Conservation (phyloP, 441 rosid species). For the Pelargonium citronellum region DNA sequence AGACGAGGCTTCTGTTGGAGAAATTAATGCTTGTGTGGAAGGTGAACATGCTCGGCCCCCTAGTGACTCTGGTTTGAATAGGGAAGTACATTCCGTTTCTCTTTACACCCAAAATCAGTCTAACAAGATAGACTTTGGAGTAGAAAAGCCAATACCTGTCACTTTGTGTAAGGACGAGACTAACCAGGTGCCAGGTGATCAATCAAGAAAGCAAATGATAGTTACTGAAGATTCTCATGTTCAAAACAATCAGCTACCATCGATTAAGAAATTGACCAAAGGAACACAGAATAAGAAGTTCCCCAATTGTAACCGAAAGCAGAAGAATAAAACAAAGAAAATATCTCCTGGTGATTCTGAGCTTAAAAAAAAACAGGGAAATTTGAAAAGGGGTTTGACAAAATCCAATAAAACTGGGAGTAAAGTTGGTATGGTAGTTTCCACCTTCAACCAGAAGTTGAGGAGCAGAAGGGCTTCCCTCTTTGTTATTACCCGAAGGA, state of each 20-base stretch:
- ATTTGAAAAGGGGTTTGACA: not conserved
- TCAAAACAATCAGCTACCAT: conserved; percentile 13
- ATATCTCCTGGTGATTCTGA: not conserved
- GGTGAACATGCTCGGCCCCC: conserved; percentile 14
- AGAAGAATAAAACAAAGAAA: not conserved
- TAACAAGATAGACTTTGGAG: conserved; percentile 13
- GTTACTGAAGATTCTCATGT: conserved; percentile 15
- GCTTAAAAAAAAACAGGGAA: not conserved
- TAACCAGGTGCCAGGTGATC: conserved; percentile 12
- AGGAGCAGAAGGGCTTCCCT: conserved; percentile 15
- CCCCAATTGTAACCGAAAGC: conserved; percentile 12
- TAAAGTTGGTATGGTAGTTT: conserved; percentile 5
- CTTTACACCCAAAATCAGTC: conserved; percentile 17
- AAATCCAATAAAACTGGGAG: conserved; percentile 4
- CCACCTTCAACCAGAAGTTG: not conserved
- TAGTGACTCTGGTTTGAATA: conserved; percentile 6
- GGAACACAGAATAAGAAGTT: not conserved
- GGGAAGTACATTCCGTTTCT: conserved; percentile 6
- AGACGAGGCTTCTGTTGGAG: conserved; percentile 6
- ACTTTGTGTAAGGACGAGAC: not conserved
- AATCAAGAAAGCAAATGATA: conserved; percentile 14
- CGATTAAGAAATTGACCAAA: conserved; percentile 14
- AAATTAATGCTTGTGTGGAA: conserved; percentile 6
- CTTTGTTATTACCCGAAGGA: conserved; percentile 18
- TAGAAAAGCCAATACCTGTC: conserved; percentile 13